Evolutionary conservation across 192 early-diverging fungal genomes (phyloP), one percentile per base, ranked within the genome.

Genomic region (Jimgerdemannia flammicorona): DNA sequence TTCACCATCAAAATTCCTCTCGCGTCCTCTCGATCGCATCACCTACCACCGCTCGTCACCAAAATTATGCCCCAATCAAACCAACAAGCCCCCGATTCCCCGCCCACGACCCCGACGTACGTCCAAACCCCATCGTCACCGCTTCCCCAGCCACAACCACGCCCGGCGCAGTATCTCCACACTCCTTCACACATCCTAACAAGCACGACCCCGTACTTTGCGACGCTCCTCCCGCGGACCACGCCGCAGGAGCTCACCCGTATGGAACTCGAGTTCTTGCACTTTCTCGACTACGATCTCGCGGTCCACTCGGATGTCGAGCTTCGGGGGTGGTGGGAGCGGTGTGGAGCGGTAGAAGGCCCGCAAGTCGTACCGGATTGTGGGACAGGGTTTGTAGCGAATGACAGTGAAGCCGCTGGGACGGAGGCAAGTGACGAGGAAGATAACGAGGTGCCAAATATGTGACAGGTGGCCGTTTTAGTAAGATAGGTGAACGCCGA

Each of bases 181-280:
- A 6, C 49, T 14, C 49, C 49, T 10, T 59, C 49, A 14, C 49
- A 59, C 8, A 59, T 59, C 49, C 49, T 59, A 6, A 59, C 49
- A 10, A 6, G 14, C 49, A 59, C 49, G 49, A 59, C 49, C 49
- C 8, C 49, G 14, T 14, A 59, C 8, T 14, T 59, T 14, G 49
- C 49, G 8, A 59, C 14, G 49, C 49, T 59, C 14, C 49, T 59
- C 49, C 49, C 49, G 14, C 49, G 49, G 8, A 59, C 49, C 6
- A 59, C 49, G 8, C 8, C 14, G 49, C 49, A 59, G 49, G 81
- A 82, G 64, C 78, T 87, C 3, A 70, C 80, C 43, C 81, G 83
- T 11, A 87, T 87, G 86, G 86, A 87, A 69, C 20, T 76, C n/a
- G 86, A 87, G 54, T 87, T 85, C 43, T 72, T 87, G 68, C 79